Percentiles rank a stretch among this genome's conserved stretches.
These are phyloP conservation scores for Cladosporium sp. DNA, from an alignment of 2,329 filamentous ascomycete species.

Conservation along the genomic window DNA sequence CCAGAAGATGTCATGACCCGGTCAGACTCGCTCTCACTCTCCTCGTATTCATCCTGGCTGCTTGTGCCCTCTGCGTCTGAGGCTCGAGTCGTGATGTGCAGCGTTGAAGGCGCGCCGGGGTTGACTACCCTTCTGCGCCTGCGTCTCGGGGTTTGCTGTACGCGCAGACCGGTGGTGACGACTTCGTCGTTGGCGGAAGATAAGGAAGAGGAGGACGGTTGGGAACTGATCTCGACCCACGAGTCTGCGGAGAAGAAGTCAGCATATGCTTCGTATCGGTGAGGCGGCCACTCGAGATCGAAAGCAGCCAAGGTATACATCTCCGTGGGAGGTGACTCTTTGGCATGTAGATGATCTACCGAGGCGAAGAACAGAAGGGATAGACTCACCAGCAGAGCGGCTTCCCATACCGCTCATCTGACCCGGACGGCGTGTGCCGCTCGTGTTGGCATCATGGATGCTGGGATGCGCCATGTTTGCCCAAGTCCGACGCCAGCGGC, in stretches of 20 bases:
- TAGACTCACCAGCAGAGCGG: background rate
- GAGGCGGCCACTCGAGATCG: background rate
- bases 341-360: background rate
- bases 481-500: too few relatives aligned
- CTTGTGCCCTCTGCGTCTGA: constrained; percentile 48
- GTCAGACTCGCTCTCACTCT: constrained; percentile 87
- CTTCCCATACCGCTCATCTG: too few relatives aligned
- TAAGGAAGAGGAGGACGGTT: constrained; percentile 86
- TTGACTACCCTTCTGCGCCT: constrained; percentile 49
- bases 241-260: constrained; percentile 60
- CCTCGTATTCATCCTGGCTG: constrained; percentile 91
- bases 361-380: background rate
- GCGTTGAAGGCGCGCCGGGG: constrained; percentile 35
- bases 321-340: background rate
- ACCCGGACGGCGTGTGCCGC: too few relatives aligned
- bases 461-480: too few relatives aligned
- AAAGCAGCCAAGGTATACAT: constrained; percentile 6
- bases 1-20: constrained; percentile 59
- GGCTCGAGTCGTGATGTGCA: constrained; percentile 39
- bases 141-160: constrained; percentile 60
- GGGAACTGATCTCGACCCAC: constrained; percentile 90
- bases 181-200: constrained; percentile 83
- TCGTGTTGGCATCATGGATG: too few relatives aligned
- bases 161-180: constrained; percentile 77
- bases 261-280: constrained; percentile 18